A percentile compares a stretch with the other conserved stretches of the same genome.
Conservation (phyloP, 73 alveolate species). For the Paramecium pentaurelia region DNA sequence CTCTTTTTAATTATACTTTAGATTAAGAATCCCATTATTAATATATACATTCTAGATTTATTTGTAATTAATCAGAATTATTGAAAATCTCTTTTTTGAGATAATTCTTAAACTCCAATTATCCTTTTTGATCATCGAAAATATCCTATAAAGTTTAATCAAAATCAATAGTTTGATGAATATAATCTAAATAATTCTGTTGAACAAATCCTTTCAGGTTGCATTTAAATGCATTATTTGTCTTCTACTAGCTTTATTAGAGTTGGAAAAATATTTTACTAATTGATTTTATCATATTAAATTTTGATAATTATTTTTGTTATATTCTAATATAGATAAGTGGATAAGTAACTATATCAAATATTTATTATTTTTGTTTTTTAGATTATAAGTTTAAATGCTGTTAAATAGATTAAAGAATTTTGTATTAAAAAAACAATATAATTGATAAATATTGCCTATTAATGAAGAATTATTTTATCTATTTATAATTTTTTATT, state of each 20-base stretch:
- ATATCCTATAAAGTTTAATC: background rate
- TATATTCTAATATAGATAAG: no score
- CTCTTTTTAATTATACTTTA: background rate
- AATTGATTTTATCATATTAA: background rate
- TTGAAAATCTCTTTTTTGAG: background rate
- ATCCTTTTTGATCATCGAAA: background rate
- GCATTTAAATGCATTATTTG: background rate
- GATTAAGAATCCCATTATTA: background rate
- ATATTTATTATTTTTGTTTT: no score
- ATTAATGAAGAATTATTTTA: no score
- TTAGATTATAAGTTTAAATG: no score
- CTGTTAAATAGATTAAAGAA: no score
- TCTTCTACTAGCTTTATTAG: background rate
- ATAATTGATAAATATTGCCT: no score
- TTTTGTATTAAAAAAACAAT: no score
- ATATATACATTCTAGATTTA: background rate
- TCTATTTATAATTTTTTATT: no score
- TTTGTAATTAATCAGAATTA: background rate
- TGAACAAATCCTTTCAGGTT: background rate
- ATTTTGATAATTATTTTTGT: background rate
- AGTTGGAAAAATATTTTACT: background rate
- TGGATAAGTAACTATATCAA: no score
- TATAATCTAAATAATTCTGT: background rate
- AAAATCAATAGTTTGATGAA: background rate
- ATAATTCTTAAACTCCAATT: background rate